phyloP scores from a whole-genome alignment of 768 basidiomycete genomes.

The Tulasnella sp. region DNA sequence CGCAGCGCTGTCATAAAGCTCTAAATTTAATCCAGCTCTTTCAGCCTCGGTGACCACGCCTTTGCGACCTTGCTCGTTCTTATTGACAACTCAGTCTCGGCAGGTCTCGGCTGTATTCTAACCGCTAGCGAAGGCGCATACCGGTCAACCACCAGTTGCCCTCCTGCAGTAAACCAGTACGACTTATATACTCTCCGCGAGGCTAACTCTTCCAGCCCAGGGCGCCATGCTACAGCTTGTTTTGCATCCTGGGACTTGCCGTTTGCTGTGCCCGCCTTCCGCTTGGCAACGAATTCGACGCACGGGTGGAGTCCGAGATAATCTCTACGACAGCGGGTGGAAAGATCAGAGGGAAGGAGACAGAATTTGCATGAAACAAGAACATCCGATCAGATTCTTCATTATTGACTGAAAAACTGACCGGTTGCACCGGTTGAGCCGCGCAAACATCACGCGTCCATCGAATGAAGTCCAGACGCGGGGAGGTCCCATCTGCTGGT shows the following conservation, averaged over 20 bases:
- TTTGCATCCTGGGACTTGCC: conserved; percentile 48
- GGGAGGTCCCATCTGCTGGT: conserved; percentile 59
- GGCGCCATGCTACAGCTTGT: conserved; percentile 30
- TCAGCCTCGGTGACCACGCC: neutral
- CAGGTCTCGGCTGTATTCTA: conserved; percentile 75
- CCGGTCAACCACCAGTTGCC: neutral
- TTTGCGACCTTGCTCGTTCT: conserved; percentile 81
- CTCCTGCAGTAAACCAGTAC: neutral
- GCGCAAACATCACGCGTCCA: conserved; percentile 82
- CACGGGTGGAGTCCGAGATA: conserved; percentile 91
- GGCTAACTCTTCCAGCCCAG: conserved; percentile 50
- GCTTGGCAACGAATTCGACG: conserved; percentile 80
- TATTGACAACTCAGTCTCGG: conserved; percentile 73
- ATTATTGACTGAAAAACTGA: conserved; percentile 38
- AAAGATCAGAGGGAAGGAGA: conserved; percentile 88
- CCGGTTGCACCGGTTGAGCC: conserved; percentile 64
- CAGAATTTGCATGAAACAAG: conserved; percentile 68
- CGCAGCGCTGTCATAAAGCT: neutral
- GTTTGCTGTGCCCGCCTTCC: conserved; percentile 71
- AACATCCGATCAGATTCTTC: neutral
- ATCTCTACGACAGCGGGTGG: conserved; percentile 75
- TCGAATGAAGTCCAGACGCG: conserved; percentile 77
- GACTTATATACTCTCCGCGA: conserved; percentile 57
- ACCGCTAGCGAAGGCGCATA: conserved; percentile 52
- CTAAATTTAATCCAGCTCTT: neutral